phyloP scores from a whole-genome alignment of 2,329 filamentous ascomycete species.

The Paecilomyces formosus region DNA sequence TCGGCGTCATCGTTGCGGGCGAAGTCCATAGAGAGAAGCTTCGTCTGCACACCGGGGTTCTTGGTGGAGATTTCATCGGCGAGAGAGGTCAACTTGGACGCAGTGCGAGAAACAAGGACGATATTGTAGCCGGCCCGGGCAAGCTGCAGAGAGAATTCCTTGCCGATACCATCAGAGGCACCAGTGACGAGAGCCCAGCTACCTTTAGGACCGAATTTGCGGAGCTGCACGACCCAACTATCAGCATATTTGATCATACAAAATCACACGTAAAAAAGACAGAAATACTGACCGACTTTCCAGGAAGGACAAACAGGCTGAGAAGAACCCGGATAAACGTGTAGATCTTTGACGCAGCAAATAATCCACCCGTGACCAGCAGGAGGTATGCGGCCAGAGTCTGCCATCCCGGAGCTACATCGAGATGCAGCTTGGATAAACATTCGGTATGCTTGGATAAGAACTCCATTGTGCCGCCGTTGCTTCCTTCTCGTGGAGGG shows the following conservation, averaged over 20 bases:
- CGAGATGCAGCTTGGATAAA: constrained; percentile 26
- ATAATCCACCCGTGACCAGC: constrained; percentile 49
- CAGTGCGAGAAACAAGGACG: constrained; percentile 89
- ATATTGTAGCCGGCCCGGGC: constrained; percentile 90
- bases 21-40: constrained; percentile 88
- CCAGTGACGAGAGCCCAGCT: constrained; percentile 94
- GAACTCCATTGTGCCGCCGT: constrained; percentile 21
- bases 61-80: constrained; percentile 65
- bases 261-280: neutral
- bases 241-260: neutral
- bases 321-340: constrained; percentile 56
- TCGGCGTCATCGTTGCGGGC: constrained; percentile 69
- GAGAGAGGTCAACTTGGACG: constrained; percentile 76
- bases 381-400: constrained; percentile 27
- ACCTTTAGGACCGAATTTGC: constrained; percentile 82
- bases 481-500: neutral
- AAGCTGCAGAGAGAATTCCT: constrained; percentile 88
- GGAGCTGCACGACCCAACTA: constrained; percentile 51
- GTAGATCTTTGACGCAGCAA: constrained; percentile 49
- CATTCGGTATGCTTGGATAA: constrained; percentile 21
- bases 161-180: constrained; percentile 92
- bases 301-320: constrained; percentile 60
- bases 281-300: constrained; percentile 30
- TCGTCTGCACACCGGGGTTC: constrained; percentile 62
- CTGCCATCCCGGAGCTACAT: constrained; percentile 29